These are phyloP conservation scores for Leptoxyphium fumago DNA, from an alignment of 2,329 filamentous ascomycete species.

Conservation along the genomic window DNA sequence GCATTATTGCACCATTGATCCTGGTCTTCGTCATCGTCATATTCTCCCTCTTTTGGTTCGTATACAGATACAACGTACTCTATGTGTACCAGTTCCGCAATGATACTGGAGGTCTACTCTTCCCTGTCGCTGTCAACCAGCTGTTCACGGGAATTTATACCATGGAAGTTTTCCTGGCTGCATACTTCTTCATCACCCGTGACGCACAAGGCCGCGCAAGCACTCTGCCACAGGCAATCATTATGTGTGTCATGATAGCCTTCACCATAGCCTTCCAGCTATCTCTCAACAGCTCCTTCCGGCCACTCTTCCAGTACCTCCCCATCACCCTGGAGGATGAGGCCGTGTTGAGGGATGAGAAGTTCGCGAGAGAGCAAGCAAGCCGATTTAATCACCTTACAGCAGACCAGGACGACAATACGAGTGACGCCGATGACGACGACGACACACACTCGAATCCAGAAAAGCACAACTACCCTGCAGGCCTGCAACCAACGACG, in stretches of 20 bases:
- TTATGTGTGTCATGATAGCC: slow-evolving; percentile 63
- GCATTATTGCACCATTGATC: slow-evolving; percentile 77
- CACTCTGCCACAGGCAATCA: slow-evolving; percentile 63
- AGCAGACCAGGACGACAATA: slow-evolving; percentile 28
- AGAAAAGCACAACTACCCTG: not conserved
- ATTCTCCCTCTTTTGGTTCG: slow-evolving; percentile 81
- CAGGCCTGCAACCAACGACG: not conserved
- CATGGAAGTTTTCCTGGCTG: slow-evolving; percentile 82
- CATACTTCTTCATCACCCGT: slow-evolving; percentile 68
- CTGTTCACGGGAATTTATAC: slow-evolving; percentile 90
- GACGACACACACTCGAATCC: not conserved
- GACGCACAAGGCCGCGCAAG: slow-evolving; percentile 39
- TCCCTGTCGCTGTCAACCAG: slow-evolving; percentile 85
- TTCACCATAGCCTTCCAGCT: slow-evolving; percentile 67
- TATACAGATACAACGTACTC: slow-evolving; percentile 90
- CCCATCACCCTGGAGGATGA: slow-evolving; percentile 95
- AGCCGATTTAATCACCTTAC: slow-evolving; percentile 16
- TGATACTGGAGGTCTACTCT: slow-evolving; percentile 85
- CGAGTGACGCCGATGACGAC: slow-evolving; percentile 16
- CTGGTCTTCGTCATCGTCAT: slow-evolving; percentile 87
- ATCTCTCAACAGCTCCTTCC: slow-evolving; percentile 68
- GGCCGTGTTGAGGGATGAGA: slow-evolving; percentile 77
- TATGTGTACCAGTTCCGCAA: slow-evolving; percentile 82
- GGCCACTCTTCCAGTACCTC: slow-evolving; percentile 72
- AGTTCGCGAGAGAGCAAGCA: slow-evolving; percentile 58